These are phyloP conservation scores for Talaromyces sp. DNA, from an alignment of 2,329 filamentous ascomycete species.

Conservation along the genomic window DNA sequence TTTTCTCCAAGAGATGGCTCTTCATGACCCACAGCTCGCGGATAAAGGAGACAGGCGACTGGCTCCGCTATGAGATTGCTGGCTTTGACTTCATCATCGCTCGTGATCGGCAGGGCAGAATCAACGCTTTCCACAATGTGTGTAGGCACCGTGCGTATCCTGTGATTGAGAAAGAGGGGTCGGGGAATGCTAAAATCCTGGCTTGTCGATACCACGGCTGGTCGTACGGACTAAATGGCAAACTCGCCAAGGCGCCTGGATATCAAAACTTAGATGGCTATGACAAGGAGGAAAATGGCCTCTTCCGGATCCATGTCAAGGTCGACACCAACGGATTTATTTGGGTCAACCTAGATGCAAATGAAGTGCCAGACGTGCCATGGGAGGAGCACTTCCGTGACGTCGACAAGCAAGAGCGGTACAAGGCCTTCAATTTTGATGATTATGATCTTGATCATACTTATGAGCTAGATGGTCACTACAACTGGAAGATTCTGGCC, in stretches of 20 bases:
- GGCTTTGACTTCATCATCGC: slow-evolving; percentile 53
- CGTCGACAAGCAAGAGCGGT: slow-evolving; percentile 43
- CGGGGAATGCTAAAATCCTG: slow-evolving; percentile 48
- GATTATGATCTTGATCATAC: slow-evolving; percentile 55
- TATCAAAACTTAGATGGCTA: slow-evolving; percentile 52
- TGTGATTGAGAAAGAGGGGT: slow-evolving; percentile 42
- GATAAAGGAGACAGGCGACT: slow-evolving; percentile 51
- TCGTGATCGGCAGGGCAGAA: slow-evolving; percentile 45
- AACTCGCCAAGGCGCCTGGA: slow-evolving; percentile 51
- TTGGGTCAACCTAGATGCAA: slow-evolving; percentile 53
- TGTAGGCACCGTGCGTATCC: slow-evolving; percentile 57
- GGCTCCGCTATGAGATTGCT: slow-evolving; percentile 51
- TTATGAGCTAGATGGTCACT: slow-evolving; percentile 53
- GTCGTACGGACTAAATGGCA: slow-evolving; percentile 54
- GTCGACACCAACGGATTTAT: slow-evolving; percentile 52
- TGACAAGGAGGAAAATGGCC: slow-evolving; percentile 49
- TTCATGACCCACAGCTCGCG: slow-evolving; percentile 39
- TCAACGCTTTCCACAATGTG: slow-evolving; percentile 58
- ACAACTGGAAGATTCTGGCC: slow-evolving; percentile 57
- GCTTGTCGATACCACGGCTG: slow-evolving; percentile 58
- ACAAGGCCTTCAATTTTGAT: slow-evolving; percentile 44
- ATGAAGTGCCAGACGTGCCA: slow-evolving; percentile 38
- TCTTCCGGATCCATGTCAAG: slow-evolving; percentile 51
- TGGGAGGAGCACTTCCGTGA: slow-evolving; percentile 51
- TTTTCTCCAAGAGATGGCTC: slow-evolving; percentile 52